phyloP scores from a whole-genome alignment of 139 green algal genomes.

The Picochlorum sp. region DNA sequence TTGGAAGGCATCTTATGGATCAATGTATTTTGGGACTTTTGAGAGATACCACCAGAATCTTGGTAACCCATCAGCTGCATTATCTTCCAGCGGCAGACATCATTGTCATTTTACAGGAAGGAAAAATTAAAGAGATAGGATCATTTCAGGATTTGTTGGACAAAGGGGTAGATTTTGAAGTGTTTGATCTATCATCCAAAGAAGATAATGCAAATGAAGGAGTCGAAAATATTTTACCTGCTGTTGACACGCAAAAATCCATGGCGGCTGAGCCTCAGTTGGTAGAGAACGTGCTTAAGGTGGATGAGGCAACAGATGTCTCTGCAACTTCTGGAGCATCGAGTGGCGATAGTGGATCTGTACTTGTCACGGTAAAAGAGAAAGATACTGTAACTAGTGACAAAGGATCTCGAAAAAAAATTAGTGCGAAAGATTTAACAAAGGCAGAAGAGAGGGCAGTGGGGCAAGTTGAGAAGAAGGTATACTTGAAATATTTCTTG shows the following conservation, averaged over 20 bases:
- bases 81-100: slow-evolving; percentile 73
- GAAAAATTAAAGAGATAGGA: slow-evolving; percentile 50
- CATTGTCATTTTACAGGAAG: slow-evolving; percentile 75
- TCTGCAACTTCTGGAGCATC: slow-evolving; percentile 2
- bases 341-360: not conserved
- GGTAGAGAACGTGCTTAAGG: not conserved
- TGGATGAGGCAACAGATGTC: not conserved
- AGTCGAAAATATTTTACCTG: slow-evolving; percentile 1
- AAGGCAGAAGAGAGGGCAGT: slow-evolving; percentile 57
- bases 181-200: slow-evolving; percentile 8
- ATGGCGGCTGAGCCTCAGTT: no score
- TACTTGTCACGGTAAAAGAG: not conserved
- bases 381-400: not conserved
- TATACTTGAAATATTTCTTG: slow-evolving; percentile 68
- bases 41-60: slow-evolving; percentile 45
- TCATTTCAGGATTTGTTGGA: slow-evolving; percentile 41
- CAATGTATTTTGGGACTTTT: slow-evolving; percentile 52
- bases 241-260: no score
- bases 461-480: slow-evolving; percentile 46
- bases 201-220: not conserved
- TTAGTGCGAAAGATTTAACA: slow-evolving; percentile 6
- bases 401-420: slow-evolving; percentile 14
- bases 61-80: slow-evolving; percentile 82
- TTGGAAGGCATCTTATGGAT: slow-evolving; percentile 64
- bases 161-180: slow-evolving; percentile 36